Evolutionary conservation across 106 monocot genomes (phyloP).

Genomic region (Dendrobium huoshanense): DNA sequence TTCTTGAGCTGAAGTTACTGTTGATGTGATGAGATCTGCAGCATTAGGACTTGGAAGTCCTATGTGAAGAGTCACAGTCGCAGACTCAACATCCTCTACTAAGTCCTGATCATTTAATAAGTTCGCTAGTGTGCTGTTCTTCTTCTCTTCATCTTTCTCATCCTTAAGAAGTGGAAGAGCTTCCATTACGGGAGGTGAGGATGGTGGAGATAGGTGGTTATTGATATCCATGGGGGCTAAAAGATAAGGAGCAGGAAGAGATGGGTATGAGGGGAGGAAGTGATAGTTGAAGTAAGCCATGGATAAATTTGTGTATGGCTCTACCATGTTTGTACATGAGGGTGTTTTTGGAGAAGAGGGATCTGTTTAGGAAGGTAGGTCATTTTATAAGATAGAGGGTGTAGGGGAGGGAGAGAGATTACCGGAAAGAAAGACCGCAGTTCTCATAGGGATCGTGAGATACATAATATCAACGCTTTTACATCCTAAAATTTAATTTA

Average conservation of each 20-base stretch:
- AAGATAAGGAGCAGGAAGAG: not conserved
- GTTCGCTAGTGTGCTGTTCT: not conserved
- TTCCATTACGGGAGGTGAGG: constrained; percentile 44
- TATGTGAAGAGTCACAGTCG: constrained; percentile 52
- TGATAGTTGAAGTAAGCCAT: constrained; percentile 38
- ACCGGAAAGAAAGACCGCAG: not conserved
- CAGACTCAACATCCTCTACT: constrained; percentile 20
- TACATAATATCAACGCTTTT: too few species aligned
- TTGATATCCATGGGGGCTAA: not conserved
- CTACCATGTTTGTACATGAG: constrained; percentile 34
- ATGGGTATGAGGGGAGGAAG: constrained; percentile 21
- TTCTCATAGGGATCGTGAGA: too few species aligned
- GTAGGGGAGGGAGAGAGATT: not conserved
- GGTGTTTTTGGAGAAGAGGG: not conserved
- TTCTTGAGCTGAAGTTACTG: constrained; percentile 8
- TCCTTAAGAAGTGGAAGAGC: constrained; percentile 45
- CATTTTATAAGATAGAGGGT: not conserved
- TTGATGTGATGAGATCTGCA: constrained; percentile 34
- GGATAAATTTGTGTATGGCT: constrained; percentile 67
- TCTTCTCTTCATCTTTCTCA: not conserved
- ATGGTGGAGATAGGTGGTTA: not conserved
- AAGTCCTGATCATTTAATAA: not conserved
- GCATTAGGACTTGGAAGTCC: constrained; percentile 40
- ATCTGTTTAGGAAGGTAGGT: not conserved
- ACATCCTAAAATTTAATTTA: too few species aligned